A percentile compares a stretch with the other conserved stretches of the same genome.
These are phyloP conservation scores for Gracilaria domingensis DNA, from an alignment of 23 red algal genomes.

Conservation along the genomic window DNA sequence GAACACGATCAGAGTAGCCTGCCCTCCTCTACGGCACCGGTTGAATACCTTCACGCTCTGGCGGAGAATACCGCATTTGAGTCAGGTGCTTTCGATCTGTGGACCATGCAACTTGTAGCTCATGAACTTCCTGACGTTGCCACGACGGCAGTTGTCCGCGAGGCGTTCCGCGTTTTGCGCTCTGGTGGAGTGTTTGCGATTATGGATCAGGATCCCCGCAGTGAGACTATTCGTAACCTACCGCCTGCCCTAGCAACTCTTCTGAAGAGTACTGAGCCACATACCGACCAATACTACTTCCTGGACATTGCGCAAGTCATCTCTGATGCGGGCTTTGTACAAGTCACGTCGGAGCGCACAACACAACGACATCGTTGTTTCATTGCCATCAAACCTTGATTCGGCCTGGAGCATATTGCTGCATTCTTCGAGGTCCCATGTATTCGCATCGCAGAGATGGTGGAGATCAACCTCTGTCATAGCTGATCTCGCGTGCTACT, in stretches of 20 bases:
- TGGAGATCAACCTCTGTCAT: no score
- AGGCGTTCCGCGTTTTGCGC: conserved; percentile 46
- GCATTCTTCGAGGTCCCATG: no score
- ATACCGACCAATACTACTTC: conserved; percentile 81
- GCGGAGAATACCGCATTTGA: conserved; percentile 48
- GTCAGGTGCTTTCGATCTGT: conserved; percentile 39
- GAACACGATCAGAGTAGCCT: not conserved
- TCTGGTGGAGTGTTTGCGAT: conserved; percentile 56
- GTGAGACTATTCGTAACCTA: conserved; percentile 48
- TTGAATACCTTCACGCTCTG: conserved; percentile 68
- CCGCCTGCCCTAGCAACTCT: conserved; percentile 68
- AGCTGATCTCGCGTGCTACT: no score
- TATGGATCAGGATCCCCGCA: conserved; percentile 71
- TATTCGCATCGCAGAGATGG: no score
- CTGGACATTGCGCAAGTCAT: conserved; percentile 49
- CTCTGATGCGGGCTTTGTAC: conserved; percentile 36
- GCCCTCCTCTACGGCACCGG: not conserved
- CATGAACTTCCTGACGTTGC: conserved; percentile 79
- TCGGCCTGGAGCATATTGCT: not conserved
- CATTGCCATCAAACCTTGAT: conserved; percentile 40
- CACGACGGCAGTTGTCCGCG: conserved; percentile 19
- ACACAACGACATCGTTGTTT: conserved; percentile 59
- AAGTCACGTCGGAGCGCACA: conserved; percentile 18
- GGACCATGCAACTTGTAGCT: conserved; percentile 62
- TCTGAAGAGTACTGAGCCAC: conserved; percentile 82